Base-by-base conservation (phyloP, 2,329 filamentous ascomycete genomes). In the Colletotrichum orchidophilum region DNA sequence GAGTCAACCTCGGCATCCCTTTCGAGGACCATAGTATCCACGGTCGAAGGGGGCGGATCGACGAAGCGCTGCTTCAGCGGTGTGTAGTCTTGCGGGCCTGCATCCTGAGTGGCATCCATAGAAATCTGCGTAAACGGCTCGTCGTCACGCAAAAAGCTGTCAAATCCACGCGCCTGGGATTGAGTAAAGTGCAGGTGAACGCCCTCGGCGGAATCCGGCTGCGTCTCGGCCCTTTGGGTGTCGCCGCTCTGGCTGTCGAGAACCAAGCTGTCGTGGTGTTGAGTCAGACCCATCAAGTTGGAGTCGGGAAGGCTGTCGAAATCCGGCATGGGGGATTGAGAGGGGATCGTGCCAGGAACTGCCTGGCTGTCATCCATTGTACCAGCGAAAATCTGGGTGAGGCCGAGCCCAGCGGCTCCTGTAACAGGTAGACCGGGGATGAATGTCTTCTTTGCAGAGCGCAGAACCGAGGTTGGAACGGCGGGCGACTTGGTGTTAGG, bases 301-400 rank as follows among this genome's bases (percentile, higher is more conserved):
- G 86, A 88, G 71, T 91, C 88, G 1, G 89, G 84, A 64, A 90
- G 86, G 65, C 82, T 81, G 42, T 88, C 85, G 33, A 91, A 85
- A 49, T 87, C 87, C 3, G 92, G 90, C 79, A 90, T 88, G 70
- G 85, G 80, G 18, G 74, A 73, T 58, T 83, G 80, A 7, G 86
- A 86, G 21, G 87, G 80, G 35, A 75, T 75, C 35, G 71, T 76
- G 15, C 73, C 73, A 15, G 77, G 75, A 21, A 75, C 76, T 65
- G 75, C 76, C 75, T 90, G 87, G 75, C 86, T 90, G 79, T 85
- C 90, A 58, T 93, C 94, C 90, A 98, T 93, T 1, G 95, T 97
- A 13, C 94, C 94, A 5, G 93, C 93, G 78, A 97, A 98, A 73
- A 96, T 96, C 76, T 97, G 95, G 0, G 94, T 97, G 54, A 97